phyloP scores from a whole-genome alignment of 495 filamentous ascomycete genomes.

The Talaromyces thailandensis region DNA sequence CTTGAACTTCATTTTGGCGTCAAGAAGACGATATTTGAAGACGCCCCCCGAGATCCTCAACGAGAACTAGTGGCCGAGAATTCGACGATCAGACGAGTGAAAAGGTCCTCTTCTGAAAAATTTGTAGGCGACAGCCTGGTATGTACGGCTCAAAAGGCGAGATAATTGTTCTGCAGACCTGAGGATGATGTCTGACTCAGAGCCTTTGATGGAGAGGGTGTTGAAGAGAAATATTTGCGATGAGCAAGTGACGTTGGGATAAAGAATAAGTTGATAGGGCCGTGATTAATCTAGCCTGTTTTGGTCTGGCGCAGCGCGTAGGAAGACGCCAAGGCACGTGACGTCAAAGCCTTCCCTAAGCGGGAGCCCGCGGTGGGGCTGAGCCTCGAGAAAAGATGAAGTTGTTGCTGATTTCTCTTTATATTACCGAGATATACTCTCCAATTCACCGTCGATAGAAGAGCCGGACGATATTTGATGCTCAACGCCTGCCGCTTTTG shows the following conservation, averaged over 20 bases:
- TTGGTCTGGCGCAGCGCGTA: neutral
- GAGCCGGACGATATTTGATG: neutral
- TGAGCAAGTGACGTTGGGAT: neutral
- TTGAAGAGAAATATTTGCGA: neutral
- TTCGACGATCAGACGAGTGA: neutral
- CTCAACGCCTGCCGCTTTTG: neutral
- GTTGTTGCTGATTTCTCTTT: neutral
- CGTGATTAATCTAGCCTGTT: constrained; percentile 1
- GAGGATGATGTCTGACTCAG: neutral
- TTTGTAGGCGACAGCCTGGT: neutral
- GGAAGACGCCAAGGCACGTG: constrained; percentile 31
- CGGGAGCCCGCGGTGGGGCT: constrained; percentile 6
- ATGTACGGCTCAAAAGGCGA: neutral
- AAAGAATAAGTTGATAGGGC: neutral
- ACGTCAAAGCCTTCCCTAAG: constrained; percentile 5
- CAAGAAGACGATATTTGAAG: constrained; percentile 7
- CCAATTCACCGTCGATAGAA: neutral
- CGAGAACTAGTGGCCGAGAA: neutral
- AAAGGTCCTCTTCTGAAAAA: neutral
- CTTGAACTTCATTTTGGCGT: constrained; percentile 81
- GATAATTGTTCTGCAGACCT: neutral
- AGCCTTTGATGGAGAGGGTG: neutral
- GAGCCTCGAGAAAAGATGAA: neutral
- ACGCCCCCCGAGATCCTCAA: constrained; percentile 2
- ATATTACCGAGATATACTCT: neutral